phyloP scores from a whole-genome alignment of 768 basidiomycete species.

The Rhodosporidiobolus sp. region DNA sequence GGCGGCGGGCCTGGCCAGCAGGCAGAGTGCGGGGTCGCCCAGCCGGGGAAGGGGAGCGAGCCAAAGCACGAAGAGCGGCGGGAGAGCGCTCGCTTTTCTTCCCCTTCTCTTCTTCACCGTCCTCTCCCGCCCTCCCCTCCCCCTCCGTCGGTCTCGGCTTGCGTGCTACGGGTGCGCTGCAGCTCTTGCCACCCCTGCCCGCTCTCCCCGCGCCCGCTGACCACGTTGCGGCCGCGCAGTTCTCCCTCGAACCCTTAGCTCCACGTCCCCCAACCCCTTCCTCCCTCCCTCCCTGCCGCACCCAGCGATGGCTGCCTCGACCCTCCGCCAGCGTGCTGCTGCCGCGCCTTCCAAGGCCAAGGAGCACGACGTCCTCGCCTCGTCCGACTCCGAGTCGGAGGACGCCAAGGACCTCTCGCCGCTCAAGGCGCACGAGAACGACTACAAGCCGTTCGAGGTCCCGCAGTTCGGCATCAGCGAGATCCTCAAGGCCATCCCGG shows the following conservation, averaged over 20 bases:
- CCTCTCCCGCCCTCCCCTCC: not conserved
- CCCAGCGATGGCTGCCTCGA: conserved; percentile 6
- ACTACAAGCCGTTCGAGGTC: conserved; percentile 34
- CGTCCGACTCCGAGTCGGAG: conserved; percentile 28
- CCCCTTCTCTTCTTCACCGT: not conserved
- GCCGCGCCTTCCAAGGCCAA: conserved; percentile 13
- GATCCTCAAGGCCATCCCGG: conserved; percentile 43
- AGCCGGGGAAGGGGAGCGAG: no score
- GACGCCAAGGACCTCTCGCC: conserved; percentile 14
- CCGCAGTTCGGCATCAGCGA: conserved; percentile 45
- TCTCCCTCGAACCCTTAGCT: no score
- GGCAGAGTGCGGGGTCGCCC: no score
- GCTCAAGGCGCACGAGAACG: conserved; percentile 21
- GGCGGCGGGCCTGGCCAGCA: no score
- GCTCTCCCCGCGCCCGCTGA: no score
- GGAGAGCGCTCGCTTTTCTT: not conserved
- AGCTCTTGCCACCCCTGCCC: no score
- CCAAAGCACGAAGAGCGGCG: no score
- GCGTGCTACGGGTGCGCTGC: no score
- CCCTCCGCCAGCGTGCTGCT: conserved; percentile 31
- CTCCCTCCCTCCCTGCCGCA: not conserved
- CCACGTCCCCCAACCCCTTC: not conserved
- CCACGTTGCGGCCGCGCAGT: no score
- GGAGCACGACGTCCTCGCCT: conserved; percentile 32
- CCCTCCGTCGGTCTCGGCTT: no score